Evolutionary conservation across 148 eudicot species (phyloP), one percentile per base, ranked within the genome.

Genomic region (Talinum fruticosum): DNA sequence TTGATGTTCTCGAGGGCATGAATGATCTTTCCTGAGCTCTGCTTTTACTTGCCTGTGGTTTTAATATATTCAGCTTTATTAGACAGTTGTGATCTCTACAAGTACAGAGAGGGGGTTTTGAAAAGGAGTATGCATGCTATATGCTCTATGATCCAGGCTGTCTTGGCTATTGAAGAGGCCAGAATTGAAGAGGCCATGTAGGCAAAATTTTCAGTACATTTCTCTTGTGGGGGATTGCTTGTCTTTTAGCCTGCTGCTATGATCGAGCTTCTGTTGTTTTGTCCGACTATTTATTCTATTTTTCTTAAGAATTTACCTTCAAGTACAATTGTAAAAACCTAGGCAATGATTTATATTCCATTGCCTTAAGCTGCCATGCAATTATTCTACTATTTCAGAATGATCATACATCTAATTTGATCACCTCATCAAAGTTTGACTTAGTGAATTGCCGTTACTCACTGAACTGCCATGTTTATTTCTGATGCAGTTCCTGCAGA

Each of bases 401-500:
- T 32, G 35, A 10, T 76, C 21, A 18, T 66, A 15, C 34, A 53
- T 57, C 16, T 24, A 54, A 76, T 30, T 30, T 12, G 10, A 34
- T 23, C 24, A 75, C 69, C 4, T 75, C 47, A 41, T 41, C 47
- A 23, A 61, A 36, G 76, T 35, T 59, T 54, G 33, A 36, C 64
- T 34, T 3, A 6, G 41, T 26, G 33, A 51, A 51, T 51, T 51
- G 12, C 12, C 8, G 4, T 4, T 51, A 51, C 6, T 29, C 10
- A 6, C 21, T 35, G 32, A 6, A 23, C 47, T 38, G 28, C 29
- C 73, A 38, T n/a, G 73, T 10, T 38, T 13, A 6, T 71, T 24
- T 6, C 35, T 37, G 59, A 61, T 76, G 53, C 28, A 15, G 51
- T 3, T n/a, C 71, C 73, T 66, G 75, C 77, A 29, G 83, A 79